These are phyloP conservation scores for Rhododendron mucronatum DNA, from an alignment of 148 eudicot species.

Conservation along the genomic window DNA sequence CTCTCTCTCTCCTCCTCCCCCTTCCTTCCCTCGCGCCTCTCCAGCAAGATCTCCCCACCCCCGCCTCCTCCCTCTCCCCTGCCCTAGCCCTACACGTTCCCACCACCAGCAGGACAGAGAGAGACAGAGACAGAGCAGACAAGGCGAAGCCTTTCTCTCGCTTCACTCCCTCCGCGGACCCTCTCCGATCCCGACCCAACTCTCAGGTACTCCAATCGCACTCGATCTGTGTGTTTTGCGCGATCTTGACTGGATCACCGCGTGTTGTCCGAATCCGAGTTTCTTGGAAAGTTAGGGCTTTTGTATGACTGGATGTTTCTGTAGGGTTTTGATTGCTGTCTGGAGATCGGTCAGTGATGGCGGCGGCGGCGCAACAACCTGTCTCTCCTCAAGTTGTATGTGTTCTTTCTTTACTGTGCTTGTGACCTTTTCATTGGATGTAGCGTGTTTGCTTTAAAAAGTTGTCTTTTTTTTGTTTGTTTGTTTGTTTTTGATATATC, in stretches of 20 bases:
- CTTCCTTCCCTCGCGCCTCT: constrained; percentile 1
- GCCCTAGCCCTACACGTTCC: constrained; percentile 10
- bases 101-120: not conserved
- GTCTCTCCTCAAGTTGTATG: constrained; percentile 55
- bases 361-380: constrained; percentile 28
- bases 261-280: not conserved
- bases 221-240: not conserved
- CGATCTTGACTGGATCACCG: not conserved
- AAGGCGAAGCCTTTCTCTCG: not conserved
- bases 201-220: constrained; percentile 4
- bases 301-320: not conserved
- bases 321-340: constrained; percentile 10
- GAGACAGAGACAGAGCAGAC: not conserved
- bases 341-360: constrained; percentile 19
- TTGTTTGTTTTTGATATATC: not conserved
- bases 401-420: not conserved
- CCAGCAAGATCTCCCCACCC: constrained; percentile 5
- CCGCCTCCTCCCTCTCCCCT: constrained; percentile 8
- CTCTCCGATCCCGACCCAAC: constrained; percentile 1
- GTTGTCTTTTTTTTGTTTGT: not conserved
- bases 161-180: not conserved
- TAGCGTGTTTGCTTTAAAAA: not conserved
- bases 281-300: not conserved
- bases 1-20: not conserved
- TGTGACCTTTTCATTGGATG: constrained; percentile 1